Base-by-base conservation (phyloP, 148 eudicot species). In the Rhododendron griersonianum region DNA sequence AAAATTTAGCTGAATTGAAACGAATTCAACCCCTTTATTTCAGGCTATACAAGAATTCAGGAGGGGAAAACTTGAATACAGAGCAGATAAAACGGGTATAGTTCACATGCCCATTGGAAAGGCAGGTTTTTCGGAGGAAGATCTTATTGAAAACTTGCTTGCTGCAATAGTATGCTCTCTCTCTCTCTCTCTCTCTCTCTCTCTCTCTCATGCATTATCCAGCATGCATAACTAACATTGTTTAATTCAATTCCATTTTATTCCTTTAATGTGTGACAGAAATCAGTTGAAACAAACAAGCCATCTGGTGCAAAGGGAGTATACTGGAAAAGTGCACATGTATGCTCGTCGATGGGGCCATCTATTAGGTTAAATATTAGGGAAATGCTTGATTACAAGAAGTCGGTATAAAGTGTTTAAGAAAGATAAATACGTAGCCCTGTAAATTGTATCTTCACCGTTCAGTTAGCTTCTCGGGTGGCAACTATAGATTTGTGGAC, bases 71-170 rank as follows among this genome's bases (percentile, higher is more conserved):
- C 96, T 97, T 69, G 99, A 95, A 89, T 97, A 83, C 83, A 92
- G 99, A 89, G 99, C 96, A 71, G 99, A 97, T 85, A 97, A 97
- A 91, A 94, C 98, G 7, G 99, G 99, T 81, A 97, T 97, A 25
- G 99, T 97, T 84, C 99, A 97, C 95, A 89, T 97, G 75, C 98
- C 98, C 83, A 93, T 97, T 78, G 99, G 99, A 74, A 97, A 97
- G 88, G 93, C 91, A 7, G 87, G 93, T 91, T 97, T 95, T 87
- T 89, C 96, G 10, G 99, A 93, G 88, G 98, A 95, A 78, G 99
- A 95, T 92, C 95, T 97, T 82, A 88, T 93, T 18, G 86, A 82
- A 82, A 97, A 97, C 89, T 89, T 97, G 86, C 89, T 95, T 81
- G 96, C 99, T n/a, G 91, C 94, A 47, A 89, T 95, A 83, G 99